Percentiles rank a stretch among this genome's conserved stretches.
Conservation (phyloP, 495 filamentous ascomycete genomes). For the Parachaetomium inaequale region DNA sequence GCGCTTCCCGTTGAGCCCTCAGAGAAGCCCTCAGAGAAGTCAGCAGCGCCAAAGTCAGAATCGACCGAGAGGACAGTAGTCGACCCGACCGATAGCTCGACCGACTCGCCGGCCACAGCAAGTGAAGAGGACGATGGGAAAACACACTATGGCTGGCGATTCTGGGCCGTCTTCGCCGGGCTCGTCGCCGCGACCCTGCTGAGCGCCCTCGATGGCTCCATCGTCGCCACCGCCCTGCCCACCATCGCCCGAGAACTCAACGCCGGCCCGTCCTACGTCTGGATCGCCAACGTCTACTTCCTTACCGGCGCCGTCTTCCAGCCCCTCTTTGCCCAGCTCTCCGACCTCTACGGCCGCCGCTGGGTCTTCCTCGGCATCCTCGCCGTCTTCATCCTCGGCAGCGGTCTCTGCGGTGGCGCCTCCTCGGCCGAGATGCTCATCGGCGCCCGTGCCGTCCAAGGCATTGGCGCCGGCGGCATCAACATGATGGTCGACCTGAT, state of each 20-base stretch:
- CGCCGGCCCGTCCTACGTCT: slow-evolving; percentile 37
- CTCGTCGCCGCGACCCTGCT: slow-evolving; percentile 19
- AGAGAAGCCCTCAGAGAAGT: no score
- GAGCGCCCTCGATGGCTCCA: slow-evolving; percentile 38
- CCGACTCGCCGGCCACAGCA: no score
- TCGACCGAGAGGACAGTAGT: no score
- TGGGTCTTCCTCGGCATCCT: slow-evolving; percentile 24
- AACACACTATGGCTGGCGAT: no score
- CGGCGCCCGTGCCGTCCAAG: no score
- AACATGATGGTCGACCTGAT: slow-evolving; percentile 65
- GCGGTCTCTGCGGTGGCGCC: no score
- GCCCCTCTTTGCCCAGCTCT: slow-evolving; percentile 25
- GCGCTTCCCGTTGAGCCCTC: no score
- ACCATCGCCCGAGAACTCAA: slow-evolving; percentile 34
- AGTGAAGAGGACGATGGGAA: no score
- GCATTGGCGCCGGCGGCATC: neutral
- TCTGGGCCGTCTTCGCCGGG: slow-evolving; percentile 19
- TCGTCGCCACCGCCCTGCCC: slow-evolving; percentile 43
- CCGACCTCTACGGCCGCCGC: slow-evolving; percentile 26
- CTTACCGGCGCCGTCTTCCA: slow-evolving; percentile 26
- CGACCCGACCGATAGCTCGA: no score
- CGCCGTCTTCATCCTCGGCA: slow-evolving; percentile 29
- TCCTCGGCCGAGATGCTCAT: no score
- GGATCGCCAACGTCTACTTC: slow-evolving; percentile 44
- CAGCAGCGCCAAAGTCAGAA: no score